Percentiles rank a stretch among this genome's conserved stretches.
Evolutionary conservation across 2,329 filamentous ascomycete genomes (phyloP).

Genomic region (Zymoseptoria ardabiliae): DNA sequence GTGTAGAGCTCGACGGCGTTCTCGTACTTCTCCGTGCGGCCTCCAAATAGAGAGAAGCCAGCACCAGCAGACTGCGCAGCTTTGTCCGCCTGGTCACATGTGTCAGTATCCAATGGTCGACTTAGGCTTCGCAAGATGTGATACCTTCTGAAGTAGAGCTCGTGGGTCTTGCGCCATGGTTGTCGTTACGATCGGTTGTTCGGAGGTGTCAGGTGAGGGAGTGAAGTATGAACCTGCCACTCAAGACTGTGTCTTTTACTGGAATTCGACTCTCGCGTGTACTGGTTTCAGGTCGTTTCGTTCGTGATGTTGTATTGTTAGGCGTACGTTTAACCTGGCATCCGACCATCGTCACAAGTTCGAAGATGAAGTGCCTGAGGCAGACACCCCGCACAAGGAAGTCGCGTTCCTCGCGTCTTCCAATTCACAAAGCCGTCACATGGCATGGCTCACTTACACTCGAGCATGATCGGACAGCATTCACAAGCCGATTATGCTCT

Average conservation of each 20-base stretch:
- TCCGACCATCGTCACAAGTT: neutral
- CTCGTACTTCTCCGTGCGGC: slow-evolving; percentile 80
- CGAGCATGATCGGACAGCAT: neutral
- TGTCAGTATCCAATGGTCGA: slow-evolving; percentile 1
- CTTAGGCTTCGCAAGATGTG: slow-evolving; percentile 12
- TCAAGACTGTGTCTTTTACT: neutral
- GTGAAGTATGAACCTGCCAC: neutral
- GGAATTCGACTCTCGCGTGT: neutral
- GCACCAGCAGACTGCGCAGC: slow-evolving; percentile 63
- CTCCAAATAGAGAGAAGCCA: slow-evolving; percentile 86
- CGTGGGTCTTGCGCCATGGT: slow-evolving; percentile 70
- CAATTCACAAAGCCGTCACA: neutral
- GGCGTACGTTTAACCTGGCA: neutral
- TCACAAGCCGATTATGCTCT: neutral
- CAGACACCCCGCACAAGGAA: neutral
- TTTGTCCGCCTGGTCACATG: slow-evolving; percentile 70
- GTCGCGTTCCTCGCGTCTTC: neutral
- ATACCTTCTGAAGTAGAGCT: slow-evolving; percentile 69
- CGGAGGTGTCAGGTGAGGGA: neutral
- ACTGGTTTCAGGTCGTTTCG: neutral
- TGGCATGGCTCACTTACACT: neutral
- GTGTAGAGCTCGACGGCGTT: slow-evolving; percentile 80
- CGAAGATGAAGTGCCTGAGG: neutral
- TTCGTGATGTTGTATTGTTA: neutral
- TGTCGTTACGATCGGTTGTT: neutral